These are phyloP conservation scores for Closterium sp. DNA, from an alignment of 139 green algal genomes.

Conservation along the genomic window DNA sequence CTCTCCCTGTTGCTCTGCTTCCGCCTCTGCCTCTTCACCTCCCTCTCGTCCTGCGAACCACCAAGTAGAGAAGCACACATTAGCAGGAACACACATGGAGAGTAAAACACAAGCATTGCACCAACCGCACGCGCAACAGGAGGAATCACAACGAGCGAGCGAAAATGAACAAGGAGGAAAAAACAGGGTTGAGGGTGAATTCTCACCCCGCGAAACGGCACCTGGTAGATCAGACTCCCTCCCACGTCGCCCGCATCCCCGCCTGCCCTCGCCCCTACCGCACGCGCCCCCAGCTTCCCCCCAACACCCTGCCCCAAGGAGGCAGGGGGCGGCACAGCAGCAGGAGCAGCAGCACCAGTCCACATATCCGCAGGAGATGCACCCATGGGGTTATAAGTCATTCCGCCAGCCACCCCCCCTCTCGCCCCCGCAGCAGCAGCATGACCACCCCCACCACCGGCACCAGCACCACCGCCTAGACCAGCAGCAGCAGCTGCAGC, in stretches of 20 bases:
- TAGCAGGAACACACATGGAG: too few relatives aligned
- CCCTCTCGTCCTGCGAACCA: constrained; percentile 75
- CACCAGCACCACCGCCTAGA: too few relatives aligned
- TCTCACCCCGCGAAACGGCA: background rate
- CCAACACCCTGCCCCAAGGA: background rate
- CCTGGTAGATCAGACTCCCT: background rate
- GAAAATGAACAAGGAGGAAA: background rate
- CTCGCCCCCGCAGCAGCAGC: background rate
- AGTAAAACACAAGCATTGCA: too few relatives aligned
- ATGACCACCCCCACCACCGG: background rate
- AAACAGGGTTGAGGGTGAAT: background rate
- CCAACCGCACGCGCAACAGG: too few relatives aligned
- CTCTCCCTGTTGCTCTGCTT: constrained; percentile 90
- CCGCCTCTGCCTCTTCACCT: constrained; percentile 76
- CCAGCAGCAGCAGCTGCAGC: background rate
- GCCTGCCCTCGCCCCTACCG: background rate
- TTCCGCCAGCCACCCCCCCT: background rate
- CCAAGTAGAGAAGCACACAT: too few relatives aligned
- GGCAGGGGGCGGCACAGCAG: background rate
- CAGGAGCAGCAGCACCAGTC: background rate
- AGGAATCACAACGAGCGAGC: too few relatives aligned
- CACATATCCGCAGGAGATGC: background rate
- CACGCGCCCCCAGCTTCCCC: background rate
- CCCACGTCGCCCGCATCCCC: background rate
- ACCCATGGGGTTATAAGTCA: background rate